These are phyloP conservation scores for Arthrobotrys entomopaga DNA, from an alignment of 2,329 filamentous ascomycete species.

Conservation along the genomic window DNA sequence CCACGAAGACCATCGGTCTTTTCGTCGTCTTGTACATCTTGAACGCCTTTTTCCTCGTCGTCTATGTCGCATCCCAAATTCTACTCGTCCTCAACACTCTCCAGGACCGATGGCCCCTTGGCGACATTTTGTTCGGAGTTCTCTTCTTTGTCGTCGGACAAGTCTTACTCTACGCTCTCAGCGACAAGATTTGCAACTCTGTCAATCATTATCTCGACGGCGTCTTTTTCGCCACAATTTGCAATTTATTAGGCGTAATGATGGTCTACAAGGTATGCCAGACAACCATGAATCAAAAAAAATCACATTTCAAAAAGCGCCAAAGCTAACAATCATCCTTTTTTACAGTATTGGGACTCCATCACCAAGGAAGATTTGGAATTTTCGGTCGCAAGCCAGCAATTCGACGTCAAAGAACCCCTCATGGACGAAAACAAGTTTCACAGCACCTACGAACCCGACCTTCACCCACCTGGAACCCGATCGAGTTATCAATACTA, in stretches of 20 bases:
- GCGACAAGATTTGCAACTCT: slow-evolving; percentile 81
- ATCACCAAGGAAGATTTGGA: slow-evolving; percentile 98
- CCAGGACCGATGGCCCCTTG: slow-evolving; percentile 93
- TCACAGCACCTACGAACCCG: slow-evolving; percentile 54
- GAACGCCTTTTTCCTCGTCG: slow-evolving; percentile 83
- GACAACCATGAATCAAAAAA: slow-evolving; percentile 57
- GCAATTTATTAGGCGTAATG: slow-evolving; percentile 95
- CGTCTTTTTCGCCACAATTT: slow-evolving; percentile 90
- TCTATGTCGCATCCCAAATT: slow-evolving; percentile 89
- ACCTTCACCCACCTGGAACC: slow-evolving; percentile 51
- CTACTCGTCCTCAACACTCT: slow-evolving; percentile 88
- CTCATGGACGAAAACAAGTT: slow-evolving; percentile 76
- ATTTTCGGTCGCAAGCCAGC: slow-evolving; percentile 93
- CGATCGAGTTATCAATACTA: slow-evolving; percentile 54
- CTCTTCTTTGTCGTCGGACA: slow-evolving; percentile 93
- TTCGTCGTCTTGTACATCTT: slow-evolving; percentile 93
- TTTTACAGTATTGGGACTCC: slow-evolving; percentile 90
- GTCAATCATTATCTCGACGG: slow-evolving; percentile 94
- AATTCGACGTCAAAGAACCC: slow-evolving; percentile 96
- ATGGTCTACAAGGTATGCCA: slow-evolving; percentile 99
- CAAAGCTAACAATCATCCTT: slow-evolving; percentile 59
- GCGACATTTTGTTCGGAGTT: slow-evolving; percentile 87
- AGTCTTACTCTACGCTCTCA: slow-evolving; percentile 90
- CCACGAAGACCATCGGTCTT: slow-evolving; percentile 85
- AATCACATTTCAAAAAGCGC: neutral